These are phyloP conservation scores for Datura wrightii DNA, from an alignment of 257 asterid species.

Conservation along the genomic window DNA sequence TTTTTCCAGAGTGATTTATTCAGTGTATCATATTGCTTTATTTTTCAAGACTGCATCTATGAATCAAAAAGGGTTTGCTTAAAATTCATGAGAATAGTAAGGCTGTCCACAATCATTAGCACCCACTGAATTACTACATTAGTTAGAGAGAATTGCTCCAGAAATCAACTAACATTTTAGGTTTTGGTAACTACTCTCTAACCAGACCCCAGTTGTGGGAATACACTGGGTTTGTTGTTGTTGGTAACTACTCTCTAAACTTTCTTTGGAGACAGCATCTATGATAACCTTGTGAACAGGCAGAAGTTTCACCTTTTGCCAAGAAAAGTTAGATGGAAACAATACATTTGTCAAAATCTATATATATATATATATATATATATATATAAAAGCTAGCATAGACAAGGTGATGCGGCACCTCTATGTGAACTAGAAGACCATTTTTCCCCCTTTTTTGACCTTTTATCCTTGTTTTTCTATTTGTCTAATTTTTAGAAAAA, in stretches of 20 bases:
- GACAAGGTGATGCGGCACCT: neutral
- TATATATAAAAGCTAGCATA: too few species aligned
- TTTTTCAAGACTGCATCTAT: neutral
- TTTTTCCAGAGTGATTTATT: neutral
- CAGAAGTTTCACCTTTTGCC: neutral
- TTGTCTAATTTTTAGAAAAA: neutral
- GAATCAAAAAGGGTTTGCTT: neutral
- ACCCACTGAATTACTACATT: neutral
- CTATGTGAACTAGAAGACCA: neutral
- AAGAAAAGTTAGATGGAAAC: neutral
- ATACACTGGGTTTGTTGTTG: too few species aligned
- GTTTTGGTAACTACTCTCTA: neutral
- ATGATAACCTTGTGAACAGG: neutral
- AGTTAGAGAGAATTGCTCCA: neutral
- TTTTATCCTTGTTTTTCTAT: too few species aligned
- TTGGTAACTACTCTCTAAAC: neutral
- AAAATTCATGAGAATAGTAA: neutral
- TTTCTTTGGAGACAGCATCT: neutral
- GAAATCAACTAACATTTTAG: neutral
- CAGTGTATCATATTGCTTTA: conserved; percentile 11
- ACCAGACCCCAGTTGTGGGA: too few species aligned
- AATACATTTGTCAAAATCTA: neutral
- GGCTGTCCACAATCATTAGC: neutral
- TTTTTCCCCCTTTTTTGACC: neutral
- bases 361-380: too few species aligned